Evolutionary conservation across 192 early-diverging fungal species (phyloP).

Genomic region (Dispira parvispora): DNA sequence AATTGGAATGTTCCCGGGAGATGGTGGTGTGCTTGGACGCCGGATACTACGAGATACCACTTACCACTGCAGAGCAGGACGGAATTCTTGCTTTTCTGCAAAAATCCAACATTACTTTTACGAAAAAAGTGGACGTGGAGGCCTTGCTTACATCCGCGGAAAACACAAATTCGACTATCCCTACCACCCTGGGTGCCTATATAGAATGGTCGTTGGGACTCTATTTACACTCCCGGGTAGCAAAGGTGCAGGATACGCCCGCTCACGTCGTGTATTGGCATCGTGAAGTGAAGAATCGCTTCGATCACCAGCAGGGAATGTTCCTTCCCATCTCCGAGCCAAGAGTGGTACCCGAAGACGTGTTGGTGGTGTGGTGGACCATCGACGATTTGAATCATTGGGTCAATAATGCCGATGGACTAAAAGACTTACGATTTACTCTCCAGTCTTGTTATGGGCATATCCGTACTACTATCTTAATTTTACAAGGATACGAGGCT

Average conservation of each 20-base stretch:
- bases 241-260: no score
- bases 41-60: not conserved
- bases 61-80: not conserved
- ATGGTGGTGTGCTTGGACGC: not conserved
- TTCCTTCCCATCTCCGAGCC: not conserved
- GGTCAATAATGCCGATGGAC: no score
- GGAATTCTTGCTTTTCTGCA: not conserved
- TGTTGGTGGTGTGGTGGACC: not conserved
- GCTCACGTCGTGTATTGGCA: not conserved
- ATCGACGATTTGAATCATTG: not conserved
- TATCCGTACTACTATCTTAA: not conserved
- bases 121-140: not conserved
- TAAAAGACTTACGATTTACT: not conserved
- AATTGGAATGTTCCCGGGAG: slow-evolving; percentile 8
- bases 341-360: not conserved
- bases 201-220: not conserved
- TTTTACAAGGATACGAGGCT: slow-evolving; percentile 2
- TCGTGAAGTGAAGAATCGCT: slow-evolving; percentile 7
- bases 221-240: not conserved
- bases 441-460: not conserved
- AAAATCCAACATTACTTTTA: not conserved
- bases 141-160: not conserved
- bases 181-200: not conserved
- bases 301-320: slow-evolving; percentile 2
- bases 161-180: not conserved